Percentiles rank a stretch among this genome's conserved stretches.
phyloP scores from a whole-genome alignment of 129 eudicot species.

The Daucus carota region DNA sequence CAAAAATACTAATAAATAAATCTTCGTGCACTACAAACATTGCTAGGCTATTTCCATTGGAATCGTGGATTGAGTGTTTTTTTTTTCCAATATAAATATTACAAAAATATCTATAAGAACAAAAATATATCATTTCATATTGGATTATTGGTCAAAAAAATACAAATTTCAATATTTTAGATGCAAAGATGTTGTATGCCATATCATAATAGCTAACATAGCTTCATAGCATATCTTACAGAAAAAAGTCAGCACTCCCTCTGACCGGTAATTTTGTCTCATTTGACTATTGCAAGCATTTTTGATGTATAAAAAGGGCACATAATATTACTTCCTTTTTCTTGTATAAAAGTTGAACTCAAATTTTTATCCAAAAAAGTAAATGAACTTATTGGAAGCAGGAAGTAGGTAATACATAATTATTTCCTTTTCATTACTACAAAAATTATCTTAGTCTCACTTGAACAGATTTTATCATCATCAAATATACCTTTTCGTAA shows the following conservation, averaged over 20 bases:
- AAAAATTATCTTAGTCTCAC: too few species aligned
- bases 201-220: neutral
- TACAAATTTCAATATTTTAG: neutral
- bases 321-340: neutral
- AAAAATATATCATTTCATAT: neutral
- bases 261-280: neutral
- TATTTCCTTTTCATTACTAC: too few species aligned
- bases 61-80: neutral
- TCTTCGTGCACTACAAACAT: neutral
- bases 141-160: neutral
- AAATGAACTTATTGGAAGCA: too few species aligned
- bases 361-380: too few species aligned
- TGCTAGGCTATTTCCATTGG: neutral
- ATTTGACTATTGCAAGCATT: neutral
- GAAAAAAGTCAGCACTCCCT: neutral
- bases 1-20: neutral
- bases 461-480: too few species aligned
- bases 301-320: neutral
- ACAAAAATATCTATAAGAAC: neutral
- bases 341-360: too few species aligned
- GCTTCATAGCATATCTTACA: neutral
- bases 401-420: too few species aligned
- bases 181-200: neutral
- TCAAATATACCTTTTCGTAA: too few species aligned
- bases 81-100: neutral